These are phyloP conservation scores for Annulohypoxylon nitens DNA, from an alignment of 495 filamentous ascomycete genomes.

Conservation along the genomic window DNA sequence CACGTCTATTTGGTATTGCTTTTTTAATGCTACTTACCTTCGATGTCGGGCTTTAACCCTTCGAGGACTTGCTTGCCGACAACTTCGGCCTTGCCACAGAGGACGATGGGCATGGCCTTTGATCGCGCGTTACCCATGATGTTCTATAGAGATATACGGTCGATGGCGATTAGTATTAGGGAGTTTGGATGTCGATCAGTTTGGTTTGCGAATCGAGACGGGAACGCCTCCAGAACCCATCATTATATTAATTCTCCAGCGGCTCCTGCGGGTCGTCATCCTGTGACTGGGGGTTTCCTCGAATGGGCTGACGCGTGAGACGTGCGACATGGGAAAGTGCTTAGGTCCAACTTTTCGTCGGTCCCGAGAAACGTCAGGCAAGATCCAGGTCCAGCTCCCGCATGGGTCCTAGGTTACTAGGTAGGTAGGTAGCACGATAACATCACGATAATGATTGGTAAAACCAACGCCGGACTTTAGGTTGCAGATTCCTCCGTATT, in stretches of 20 bases:
- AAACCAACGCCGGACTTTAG: background rate
- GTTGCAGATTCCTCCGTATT: constrained; percentile 29
- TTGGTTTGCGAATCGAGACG: background rate
- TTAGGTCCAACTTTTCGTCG: constrained; percentile 14
- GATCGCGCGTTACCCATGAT: constrained; percentile 6
- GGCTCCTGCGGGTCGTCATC: background rate
- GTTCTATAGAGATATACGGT: background rate
- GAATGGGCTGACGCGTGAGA: constrained; percentile 24
- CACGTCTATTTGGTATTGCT: background rate
- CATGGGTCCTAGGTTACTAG: too few species aligned
- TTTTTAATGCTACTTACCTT: constrained; percentile 21
- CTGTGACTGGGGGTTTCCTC: background rate
- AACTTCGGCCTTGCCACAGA: constrained; percentile 34
- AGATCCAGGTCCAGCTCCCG: background rate
- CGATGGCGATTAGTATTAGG: background rate
- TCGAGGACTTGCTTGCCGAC: constrained; percentile 28
- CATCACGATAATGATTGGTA: constrained; percentile 15
- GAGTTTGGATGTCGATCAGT: background rate
- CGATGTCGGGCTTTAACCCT: constrained; percentile 37
- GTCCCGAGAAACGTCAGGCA: constrained; percentile 27
- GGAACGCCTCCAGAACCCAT: background rate
- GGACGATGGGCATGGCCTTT: constrained; percentile 23
- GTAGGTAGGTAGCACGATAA: background rate
- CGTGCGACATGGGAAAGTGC: background rate
- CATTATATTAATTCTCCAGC: constrained; percentile 21